A percentile compares a stretch with the other conserved stretches of the same genome.
These are phyloP conservation scores for Wickerhamiella dianesei DNA, from an alignment of 805 yeast genomes.

Conservation along the genomic window DNA sequence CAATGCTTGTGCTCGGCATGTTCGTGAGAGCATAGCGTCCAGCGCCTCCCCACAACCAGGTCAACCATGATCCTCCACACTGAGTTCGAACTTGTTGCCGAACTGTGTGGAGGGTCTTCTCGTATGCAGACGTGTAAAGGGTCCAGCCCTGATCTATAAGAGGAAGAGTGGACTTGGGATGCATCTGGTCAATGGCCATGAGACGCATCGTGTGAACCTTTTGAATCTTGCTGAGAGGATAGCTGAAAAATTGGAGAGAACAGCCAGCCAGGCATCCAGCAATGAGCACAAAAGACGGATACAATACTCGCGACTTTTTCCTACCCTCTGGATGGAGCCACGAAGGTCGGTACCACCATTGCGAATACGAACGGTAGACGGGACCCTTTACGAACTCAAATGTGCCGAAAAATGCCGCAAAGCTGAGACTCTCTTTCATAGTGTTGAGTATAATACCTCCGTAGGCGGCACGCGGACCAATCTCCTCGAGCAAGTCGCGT, in stretches of 20 bases:
- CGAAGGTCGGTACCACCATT: slow-evolving; percentile 21
- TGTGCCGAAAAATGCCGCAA: slow-evolving; percentile 69
- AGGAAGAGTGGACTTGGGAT: slow-evolving; percentile 6
- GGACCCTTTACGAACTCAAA: slow-evolving; percentile 65
- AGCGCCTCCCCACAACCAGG: slow-evolving; percentile 71
- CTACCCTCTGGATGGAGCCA: slow-evolving; percentile 20
- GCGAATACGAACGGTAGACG: slow-evolving; percentile 21
- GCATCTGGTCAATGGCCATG: slow-evolving; percentile 61
- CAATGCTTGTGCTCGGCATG: slow-evolving; percentile 81
- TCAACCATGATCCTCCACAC: slow-evolving; percentile 42
- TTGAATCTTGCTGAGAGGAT: slow-evolving; percentile 70
- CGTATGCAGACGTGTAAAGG: slow-evolving; percentile 62
- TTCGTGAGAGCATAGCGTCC: slow-evolving; percentile 54
- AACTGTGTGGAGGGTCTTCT: slow-evolving; percentile 57
- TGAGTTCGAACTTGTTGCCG: slow-evolving; percentile 36
- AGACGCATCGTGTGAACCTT: slow-evolving; percentile 63
- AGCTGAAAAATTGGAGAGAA: slow-evolving; percentile 62
- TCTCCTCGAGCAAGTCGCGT: slow-evolving; percentile 46
- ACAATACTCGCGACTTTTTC: slow-evolving; percentile 33
- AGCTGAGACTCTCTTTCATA: slow-evolving; percentile 65
- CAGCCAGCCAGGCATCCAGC: slow-evolving; percentile 87
- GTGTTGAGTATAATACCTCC: slow-evolving; percentile 77
- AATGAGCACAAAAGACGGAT: slow-evolving; percentile 53
- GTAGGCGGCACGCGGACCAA: slow-evolving; percentile 74
- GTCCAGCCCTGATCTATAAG: slow-evolving; percentile 18